phyloP scores from a whole-genome alignment of 805 yeast species.

The Pichia heedii region DNA sequence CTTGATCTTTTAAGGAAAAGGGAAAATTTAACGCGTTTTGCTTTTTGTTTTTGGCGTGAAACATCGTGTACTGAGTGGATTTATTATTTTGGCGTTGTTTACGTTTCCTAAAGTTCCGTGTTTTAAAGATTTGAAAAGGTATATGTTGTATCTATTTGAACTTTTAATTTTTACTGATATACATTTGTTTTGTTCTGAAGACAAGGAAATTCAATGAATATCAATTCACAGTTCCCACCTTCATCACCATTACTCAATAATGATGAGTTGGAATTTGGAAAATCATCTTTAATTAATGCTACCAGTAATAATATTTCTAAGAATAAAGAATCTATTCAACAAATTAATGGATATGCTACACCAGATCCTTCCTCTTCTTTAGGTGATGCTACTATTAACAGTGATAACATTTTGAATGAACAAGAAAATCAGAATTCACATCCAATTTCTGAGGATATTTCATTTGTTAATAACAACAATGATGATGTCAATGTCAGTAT shows the following conservation, averaged over 20 bases:
- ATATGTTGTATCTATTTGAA: not conserved
- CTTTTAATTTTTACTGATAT: not conserved
- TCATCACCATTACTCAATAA: conserved; percentile 25
- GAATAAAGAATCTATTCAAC: no score
- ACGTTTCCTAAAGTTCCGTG: not conserved
- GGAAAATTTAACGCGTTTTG: no score
- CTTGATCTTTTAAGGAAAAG: no score
- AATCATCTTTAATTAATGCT: conserved; percentile 1
- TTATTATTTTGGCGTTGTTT: not conserved
- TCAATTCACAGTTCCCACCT: conserved; percentile 24
- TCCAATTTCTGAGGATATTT: not conserved
- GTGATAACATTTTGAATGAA: not conserved
- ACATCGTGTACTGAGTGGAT: not conserved
- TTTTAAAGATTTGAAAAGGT: not conserved
- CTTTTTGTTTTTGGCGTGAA: not conserved
- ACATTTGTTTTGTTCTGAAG: no score
- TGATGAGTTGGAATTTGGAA: conserved; percentile 1
- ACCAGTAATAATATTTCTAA: conserved; percentile 6
- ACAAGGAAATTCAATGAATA: conserved; percentile 1
- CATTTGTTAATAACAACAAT: not conserved
- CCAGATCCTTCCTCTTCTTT: conserved; percentile 62
- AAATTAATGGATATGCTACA: conserved; percentile 42
- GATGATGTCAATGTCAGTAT: not conserved
- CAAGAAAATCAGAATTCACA: not conserved
- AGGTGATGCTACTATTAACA: conserved; percentile 24